phyloP scores from a whole-genome alignment of 768 basidiomycete species.

The Mycena vitilis region DNA sequence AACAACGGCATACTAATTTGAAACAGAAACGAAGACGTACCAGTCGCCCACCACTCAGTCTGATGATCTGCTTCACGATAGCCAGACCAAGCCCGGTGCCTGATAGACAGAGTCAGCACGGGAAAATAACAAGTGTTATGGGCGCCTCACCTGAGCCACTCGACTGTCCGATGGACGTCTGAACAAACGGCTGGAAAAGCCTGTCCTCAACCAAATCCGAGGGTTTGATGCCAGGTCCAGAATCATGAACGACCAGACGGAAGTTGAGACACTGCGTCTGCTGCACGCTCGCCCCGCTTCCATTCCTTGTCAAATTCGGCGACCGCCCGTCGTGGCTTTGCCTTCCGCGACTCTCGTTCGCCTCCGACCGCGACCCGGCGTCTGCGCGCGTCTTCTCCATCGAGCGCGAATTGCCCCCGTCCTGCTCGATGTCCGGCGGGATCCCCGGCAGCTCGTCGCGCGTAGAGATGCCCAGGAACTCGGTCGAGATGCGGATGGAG shows the following conservation, averaged over 20 bases:
- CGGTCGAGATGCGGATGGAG: constrained; percentile 41
- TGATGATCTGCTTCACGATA: constrained; percentile 56
- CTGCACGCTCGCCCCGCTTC: neutral
- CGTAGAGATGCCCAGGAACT: constrained; percentile 32
- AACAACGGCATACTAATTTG: neutral
- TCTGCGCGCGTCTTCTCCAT: constrained; percentile 1
- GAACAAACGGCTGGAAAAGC: constrained; percentile 42
- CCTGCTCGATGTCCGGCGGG: constrained; percentile 27
- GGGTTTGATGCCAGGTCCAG: constrained; percentile 37
- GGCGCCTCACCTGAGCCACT: constrained; percentile 43
- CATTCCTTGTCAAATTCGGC: neutral
- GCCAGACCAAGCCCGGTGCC: constrained; percentile 56
- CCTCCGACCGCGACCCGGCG: too few relatives aligned
- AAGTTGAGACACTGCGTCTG: constrained; percentile 34
- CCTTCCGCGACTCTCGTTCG: too few relatives aligned
- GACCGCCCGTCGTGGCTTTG: too few relatives aligned
- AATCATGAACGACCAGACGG: constrained; percentile 36
- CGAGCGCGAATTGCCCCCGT: neutral
- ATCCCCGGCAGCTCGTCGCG: constrained; percentile 30
- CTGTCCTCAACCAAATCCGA: constrained; percentile 40
- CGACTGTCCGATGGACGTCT: constrained; percentile 52
- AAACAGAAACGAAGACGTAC: constrained; percentile 25
- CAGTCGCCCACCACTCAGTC: constrained; percentile 53
- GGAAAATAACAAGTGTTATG: neutral
- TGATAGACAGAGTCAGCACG: constrained; percentile 37